Evolutionary conservation across 352 stramenopile genomes (phyloP), one percentile per base, ranked within the genome.

Genomic region (Phytophthora pini): DNA sequence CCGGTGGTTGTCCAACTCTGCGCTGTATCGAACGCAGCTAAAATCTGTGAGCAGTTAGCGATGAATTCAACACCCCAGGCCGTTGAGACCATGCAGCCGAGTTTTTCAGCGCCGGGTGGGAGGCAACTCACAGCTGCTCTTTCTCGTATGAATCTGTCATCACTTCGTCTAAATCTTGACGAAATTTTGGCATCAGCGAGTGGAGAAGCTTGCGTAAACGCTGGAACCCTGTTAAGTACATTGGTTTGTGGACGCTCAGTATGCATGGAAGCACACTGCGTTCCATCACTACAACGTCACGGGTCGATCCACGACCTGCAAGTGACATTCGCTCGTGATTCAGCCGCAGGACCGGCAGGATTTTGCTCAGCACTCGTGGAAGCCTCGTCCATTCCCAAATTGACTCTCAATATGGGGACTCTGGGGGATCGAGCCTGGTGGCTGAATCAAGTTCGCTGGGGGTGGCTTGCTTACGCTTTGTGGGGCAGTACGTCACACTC

Each of bases 1-100:
- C 58, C 58, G 0, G n/a, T 17, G n/a, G 49, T 59, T 24, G 48
- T 60, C n/a, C 58, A 65, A 38, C 51, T 65, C 1, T 65, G 58
- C n/a, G 49, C 58, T 46, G 58, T 54, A 24, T 24, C 12, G 10
- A 40, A 60, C 32, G 20, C 13, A 5, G 22, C 17, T 1, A 50
- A 47, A 8, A 13, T 65, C 31, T 65, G 49, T 49, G 48, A 53
- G 11, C 1, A 48, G 8, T 31, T 31, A 31, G 20, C 39, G n/a
- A 24, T 38, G 20, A 53, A 47, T 12, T 0, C 43, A 26, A 27
- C 13, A 27, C 20, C 22, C 0, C 20, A 34, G 13, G 34, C 10
- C 17, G 48, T 65, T 2, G 58, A 60, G 29, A 58, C 40, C 20
- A 60, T 65, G 58, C 45, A 52, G 8, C 58, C 58, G 1, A 53